Evolutionary conservation across 1,284 basidiomycete genomes (phyloP).

Genomic region (Entoloma clypeatum): DNA sequence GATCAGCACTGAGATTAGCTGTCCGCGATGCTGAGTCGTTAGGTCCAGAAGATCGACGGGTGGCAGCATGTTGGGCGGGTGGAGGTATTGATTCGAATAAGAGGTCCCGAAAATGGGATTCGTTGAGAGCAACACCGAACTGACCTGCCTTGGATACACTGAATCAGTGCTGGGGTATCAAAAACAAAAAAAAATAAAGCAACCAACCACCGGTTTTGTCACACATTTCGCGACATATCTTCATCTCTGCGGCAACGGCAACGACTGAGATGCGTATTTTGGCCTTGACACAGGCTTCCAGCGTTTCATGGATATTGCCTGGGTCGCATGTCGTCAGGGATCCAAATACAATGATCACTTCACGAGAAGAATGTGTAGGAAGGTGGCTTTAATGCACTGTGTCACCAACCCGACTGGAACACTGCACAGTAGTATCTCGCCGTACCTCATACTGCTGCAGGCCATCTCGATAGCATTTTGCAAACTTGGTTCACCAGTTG

Average conservation of each 20-base stretch:
- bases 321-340: constrained; percentile 96
- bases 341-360: constrained; percentile 91
- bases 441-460: constrained; percentile 81
- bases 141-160: constrained; percentile 54
- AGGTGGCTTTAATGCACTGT: constrained; percentile 64
- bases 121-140: constrained; percentile 95
- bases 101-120: constrained; percentile 94
- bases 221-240: constrained; percentile 89
- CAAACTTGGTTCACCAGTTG: constrained; percentile 88
- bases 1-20: constrained; percentile 71
- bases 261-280: constrained; percentile 92
- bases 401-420: too few species aligned
- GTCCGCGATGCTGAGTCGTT: constrained; percentile 33
- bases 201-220: constrained; percentile 82
- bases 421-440: too few species aligned
- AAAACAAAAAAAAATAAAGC: constrained; percentile 6
- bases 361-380: constrained; percentile 91
- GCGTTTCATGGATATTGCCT: constrained; percentile 91
- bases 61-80: constrained; percentile 72
- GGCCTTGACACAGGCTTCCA: constrained; percentile 76
- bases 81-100: constrained; percentile 96
- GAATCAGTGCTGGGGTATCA: neutral
- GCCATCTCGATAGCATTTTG: constrained; percentile 99
- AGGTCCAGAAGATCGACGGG: constrained; percentile 42
- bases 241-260: constrained; percentile 94